Evolutionary conservation across 495 filamentous ascomycete genomes (phyloP).

Genomic region (Acidomyces sp.): DNA sequence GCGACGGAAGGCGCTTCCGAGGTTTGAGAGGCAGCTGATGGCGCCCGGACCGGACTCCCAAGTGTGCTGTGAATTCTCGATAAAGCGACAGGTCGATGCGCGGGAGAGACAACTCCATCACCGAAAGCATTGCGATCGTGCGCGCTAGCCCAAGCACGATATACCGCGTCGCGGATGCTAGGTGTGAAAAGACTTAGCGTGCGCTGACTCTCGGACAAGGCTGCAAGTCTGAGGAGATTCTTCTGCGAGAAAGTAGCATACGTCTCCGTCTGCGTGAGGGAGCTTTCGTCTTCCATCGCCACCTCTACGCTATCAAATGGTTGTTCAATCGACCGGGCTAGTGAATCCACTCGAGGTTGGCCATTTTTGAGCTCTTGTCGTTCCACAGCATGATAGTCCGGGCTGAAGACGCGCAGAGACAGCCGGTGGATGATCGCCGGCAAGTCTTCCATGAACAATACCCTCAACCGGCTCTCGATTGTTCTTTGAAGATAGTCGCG

Average conservation of each 20-base stretch:
- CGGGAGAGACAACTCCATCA: slow-evolving; percentile 22
- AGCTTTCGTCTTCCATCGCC: slow-evolving; percentile 46
- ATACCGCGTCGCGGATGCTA: slow-evolving; percentile 67
- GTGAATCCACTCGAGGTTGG: slow-evolving; percentile 53
- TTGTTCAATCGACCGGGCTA: slow-evolving; percentile 66
- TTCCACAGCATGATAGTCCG: slow-evolving; percentile 60
- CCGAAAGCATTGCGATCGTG: slow-evolving; percentile 51
- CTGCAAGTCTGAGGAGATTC: slow-evolving; percentile 64
- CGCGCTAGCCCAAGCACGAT: slow-evolving; percentile 80
- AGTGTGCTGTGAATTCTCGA: slow-evolving; percentile 27
- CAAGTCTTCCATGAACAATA: slow-evolving; percentile 92
- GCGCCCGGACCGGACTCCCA: slow-evolving; percentile 14
- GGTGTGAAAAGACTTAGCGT: slow-evolving; percentile 83
- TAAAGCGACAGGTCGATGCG: slow-evolving; percentile 22
- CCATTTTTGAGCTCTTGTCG: slow-evolving; percentile 34
- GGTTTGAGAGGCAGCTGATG: slow-evolving; percentile 30
- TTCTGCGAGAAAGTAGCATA: slow-evolving; percentile 84
- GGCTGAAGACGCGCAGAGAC: slow-evolving; percentile 78
- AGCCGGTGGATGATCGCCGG: slow-evolving; percentile 91
- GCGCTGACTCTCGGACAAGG: slow-evolving; percentile 66
- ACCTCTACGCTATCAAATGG: slow-evolving; percentile 65
- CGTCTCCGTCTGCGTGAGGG: slow-evolving; percentile 58
- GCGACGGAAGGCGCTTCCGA: slow-evolving; percentile 32
- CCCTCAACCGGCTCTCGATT: slow-evolving; percentile 85
- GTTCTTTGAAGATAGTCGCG: slow-evolving; percentile 93